Evolutionary conservation across 192 early-diverging fungal genomes (phyloP).

Genomic region (Coemansia sp.): DNA sequence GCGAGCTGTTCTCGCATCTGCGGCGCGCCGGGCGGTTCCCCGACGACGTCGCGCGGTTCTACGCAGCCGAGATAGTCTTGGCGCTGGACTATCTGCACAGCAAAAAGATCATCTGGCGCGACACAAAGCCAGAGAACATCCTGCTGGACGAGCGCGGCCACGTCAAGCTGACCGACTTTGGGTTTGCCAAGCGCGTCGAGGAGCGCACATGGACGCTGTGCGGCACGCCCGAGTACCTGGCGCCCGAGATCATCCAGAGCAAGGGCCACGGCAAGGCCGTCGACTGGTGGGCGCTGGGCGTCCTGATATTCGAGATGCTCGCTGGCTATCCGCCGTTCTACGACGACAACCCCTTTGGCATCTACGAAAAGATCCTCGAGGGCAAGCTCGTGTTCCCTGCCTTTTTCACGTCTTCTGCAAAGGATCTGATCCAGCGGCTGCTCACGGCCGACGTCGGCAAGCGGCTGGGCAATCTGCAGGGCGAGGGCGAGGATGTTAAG

Average conservation of each 20-base stretch:
- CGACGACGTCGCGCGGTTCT: slow-evolving; percentile 94
- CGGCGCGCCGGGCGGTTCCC: slow-evolving; percentile 87
- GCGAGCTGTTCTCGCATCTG: slow-evolving; percentile 95
- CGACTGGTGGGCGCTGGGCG: slow-evolving; percentile 99
- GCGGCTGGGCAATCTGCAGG: slow-evolving; percentile 91
- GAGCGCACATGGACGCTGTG: slow-evolving; percentile 95
- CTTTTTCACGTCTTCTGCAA: slow-evolving; percentile 79
- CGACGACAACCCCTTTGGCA: slow-evolving; percentile 96
- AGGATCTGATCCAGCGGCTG: slow-evolving; percentile 88
- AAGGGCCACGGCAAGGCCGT: slow-evolving; percentile 97
- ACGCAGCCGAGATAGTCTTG: slow-evolving; percentile 92
- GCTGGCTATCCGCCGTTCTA: slow-evolving; percentile 97
- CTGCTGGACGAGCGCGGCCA: slow-evolving; percentile 83
- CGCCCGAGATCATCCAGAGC: slow-evolving; percentile 95
- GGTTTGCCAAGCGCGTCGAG: slow-evolving; percentile 91
- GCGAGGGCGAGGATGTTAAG: slow-evolving; percentile 88
- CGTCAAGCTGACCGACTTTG: slow-evolving; percentile 98
- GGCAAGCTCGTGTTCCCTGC: slow-evolving; percentile 86
- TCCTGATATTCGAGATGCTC: slow-evolving; percentile 98
- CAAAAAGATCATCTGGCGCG: slow-evolving; percentile 94
- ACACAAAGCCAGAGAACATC: slow-evolving; percentile 92
- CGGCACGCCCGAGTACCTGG: slow-evolving; percentile 96
- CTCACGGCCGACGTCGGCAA: slow-evolving; percentile 88
- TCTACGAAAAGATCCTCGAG: slow-evolving; percentile 97
- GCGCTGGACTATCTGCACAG: slow-evolving; percentile 92